These are phyloP conservation scores for Theileria orientalis DNA, from an alignment of 169 alveolate species.

Conservation along the genomic window DNA sequence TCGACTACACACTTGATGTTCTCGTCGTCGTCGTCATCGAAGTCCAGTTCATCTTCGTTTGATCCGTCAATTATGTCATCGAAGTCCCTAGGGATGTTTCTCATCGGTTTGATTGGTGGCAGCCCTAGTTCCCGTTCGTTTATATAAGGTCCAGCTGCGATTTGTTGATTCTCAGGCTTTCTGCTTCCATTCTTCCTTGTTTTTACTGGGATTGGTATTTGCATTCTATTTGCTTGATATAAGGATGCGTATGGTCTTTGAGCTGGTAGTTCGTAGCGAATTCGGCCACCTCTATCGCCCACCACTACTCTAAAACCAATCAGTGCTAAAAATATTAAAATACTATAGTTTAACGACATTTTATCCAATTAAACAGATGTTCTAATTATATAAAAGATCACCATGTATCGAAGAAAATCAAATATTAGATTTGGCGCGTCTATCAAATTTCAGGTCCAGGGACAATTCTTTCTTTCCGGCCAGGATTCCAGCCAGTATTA, in stretches of 20 bases:
- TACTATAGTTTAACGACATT: no score
- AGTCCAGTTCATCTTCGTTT: constrained; percentile 5
- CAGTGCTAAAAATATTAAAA: no score
- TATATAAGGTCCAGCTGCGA: constrained; percentile 1
- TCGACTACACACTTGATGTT: constrained; percentile 28
- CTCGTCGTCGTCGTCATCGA: constrained; percentile 11
- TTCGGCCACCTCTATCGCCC: no score
- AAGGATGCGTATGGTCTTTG: no score
- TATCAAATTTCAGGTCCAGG: background rate
- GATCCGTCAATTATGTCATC: constrained; percentile 14
- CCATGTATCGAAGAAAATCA: no score
- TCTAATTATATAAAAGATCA: no score
- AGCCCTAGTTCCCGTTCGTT: background rate
- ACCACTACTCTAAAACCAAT: no score
- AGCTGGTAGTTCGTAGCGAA: no score
- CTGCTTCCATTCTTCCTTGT: no score
- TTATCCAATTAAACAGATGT: no score
- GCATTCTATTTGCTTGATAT: no score
- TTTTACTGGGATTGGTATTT: no score
- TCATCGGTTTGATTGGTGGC: constrained; percentile 3
- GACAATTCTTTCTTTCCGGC: constrained; percentile 16
- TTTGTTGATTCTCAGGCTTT: background rate
- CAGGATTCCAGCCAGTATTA: constrained; percentile 38
- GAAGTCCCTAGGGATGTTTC: constrained; percentile 1
- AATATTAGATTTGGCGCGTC: background rate